phyloP scores from a whole-genome alignment of 768 basidiomycete genomes.

The Mycena indigotica region DNA sequence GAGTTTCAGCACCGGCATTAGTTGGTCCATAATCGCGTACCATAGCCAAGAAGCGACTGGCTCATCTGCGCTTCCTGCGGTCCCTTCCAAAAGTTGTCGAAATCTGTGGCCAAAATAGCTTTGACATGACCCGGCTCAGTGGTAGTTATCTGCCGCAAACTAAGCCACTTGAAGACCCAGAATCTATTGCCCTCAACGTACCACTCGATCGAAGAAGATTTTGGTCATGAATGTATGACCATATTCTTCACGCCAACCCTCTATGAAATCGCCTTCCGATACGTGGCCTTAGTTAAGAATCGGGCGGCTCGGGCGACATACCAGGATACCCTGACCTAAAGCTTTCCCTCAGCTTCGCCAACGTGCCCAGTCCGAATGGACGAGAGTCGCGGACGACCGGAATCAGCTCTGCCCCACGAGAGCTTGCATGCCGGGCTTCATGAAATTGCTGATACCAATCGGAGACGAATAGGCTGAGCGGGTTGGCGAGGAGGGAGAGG shows the following conservation, averaged over 20 bases:
- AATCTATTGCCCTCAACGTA: neutral
- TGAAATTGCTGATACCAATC: neutral
- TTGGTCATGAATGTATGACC: neutral
- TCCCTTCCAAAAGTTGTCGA: constrained; percentile 50
- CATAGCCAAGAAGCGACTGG: constrained; percentile 11
- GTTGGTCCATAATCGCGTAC: neutral
- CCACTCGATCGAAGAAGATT: neutral
- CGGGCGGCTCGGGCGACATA: neutral
- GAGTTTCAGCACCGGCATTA: neutral
- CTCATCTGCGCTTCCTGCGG: constrained; percentile 1
- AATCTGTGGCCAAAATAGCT: constrained; percentile 49
- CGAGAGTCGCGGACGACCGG: neutral
- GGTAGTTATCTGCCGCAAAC: neutral
- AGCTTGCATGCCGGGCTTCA: neutral
- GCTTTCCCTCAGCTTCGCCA: neutral
- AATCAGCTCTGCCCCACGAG: neutral
- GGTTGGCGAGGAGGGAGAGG: neutral
- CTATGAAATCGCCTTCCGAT: neutral
- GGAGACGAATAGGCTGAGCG: neutral
- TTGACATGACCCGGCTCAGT: neutral
- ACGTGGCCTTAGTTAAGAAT: neutral
- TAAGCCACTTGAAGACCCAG: too few species aligned
- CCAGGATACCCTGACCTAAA: neutral
- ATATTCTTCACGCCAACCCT: neutral
- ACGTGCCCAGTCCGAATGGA: neutral